Percentiles rank a stretch among this genome's conserved stretches.
Evolutionary conservation across 192 early-diverging fungal species (phyloP).

Genomic region (Coemansia sp.): DNA sequence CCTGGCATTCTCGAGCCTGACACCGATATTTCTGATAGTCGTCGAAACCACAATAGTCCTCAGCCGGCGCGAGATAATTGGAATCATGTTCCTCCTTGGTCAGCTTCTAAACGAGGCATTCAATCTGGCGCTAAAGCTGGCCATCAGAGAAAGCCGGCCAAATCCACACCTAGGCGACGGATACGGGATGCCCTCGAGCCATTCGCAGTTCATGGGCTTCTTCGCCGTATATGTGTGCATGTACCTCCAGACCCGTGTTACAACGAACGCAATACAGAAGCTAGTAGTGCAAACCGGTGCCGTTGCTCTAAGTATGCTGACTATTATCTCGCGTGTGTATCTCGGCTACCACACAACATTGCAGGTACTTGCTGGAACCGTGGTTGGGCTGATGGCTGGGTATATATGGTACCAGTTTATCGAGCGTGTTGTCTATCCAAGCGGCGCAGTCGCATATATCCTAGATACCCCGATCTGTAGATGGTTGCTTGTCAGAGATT

Average conservation of each 20-base stretch:
- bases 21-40: slow-evolving; percentile 49
- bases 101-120: slow-evolving; percentile 45
- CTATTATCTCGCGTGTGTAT: slow-evolving; percentile 37
- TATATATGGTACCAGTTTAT: slow-evolving; percentile 23
- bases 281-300: slow-evolving; percentile 21
- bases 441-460: slow-evolving; percentile 4
- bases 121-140: slow-evolving; percentile 29
- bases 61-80: slow-evolving; percentile 41
- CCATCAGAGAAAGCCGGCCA: slow-evolving; percentile 31
- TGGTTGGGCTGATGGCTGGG: slow-evolving; percentile 19
- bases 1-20: slow-evolving; percentile 38
- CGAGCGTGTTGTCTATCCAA: slow-evolving; percentile 15
- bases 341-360: slow-evolving; percentile 34
- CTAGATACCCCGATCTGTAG: slow-evolving; percentile 13
- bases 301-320: slow-evolving; percentile 13
- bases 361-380: slow-evolving; percentile 28
- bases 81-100: slow-evolving; percentile 26
- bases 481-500: slow-evolving; percentile 49
- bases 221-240: slow-evolving; percentile 23
- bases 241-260: slow-evolving; percentile 20
- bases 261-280: slow-evolving; percentile 10
- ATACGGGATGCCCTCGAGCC: slow-evolving; percentile 54
- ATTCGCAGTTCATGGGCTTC: slow-evolving; percentile 53
- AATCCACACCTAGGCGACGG: slow-evolving; percentile 41
- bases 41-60: slow-evolving; percentile 42